phyloP scores from a whole-genome alignment of 345 rosid species.

The Mangifera indica region DNA sequence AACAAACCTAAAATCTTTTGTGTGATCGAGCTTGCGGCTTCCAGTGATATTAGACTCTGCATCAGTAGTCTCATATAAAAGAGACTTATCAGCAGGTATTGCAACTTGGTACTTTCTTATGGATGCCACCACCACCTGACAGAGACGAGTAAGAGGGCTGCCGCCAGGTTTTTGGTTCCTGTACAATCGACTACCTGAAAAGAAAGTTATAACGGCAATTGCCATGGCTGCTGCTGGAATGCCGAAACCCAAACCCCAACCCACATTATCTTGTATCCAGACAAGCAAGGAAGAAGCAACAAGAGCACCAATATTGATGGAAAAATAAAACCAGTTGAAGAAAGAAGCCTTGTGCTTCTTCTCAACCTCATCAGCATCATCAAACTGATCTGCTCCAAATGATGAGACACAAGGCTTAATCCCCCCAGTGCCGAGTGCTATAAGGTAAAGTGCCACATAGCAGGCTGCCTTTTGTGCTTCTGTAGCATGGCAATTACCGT shows the following conservation, averaged over 20 bases:
- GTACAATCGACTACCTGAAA: slow-evolving; percentile 56
- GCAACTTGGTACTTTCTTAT: slow-evolving; percentile 29
- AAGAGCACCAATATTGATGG: slow-evolving; percentile 67
- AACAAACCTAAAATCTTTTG: slow-evolving; percentile 36
- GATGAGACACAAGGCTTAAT: slow-evolving; percentile 77
- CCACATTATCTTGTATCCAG: slow-evolving; percentile 60
- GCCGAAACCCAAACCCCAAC: slow-evolving; percentile 82
- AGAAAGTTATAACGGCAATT: slow-evolving; percentile 52
- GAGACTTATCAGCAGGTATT: slow-evolving; percentile 42
- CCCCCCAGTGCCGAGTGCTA: slow-evolving; percentile 69
- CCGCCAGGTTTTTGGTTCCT: slow-evolving; percentile 65
- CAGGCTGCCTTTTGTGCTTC: slow-evolving; percentile 28
- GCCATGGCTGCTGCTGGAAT: slow-evolving; percentile 68
- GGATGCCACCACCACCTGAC: slow-evolving; percentile 58
- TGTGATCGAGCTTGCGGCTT: slow-evolving; percentile 58
- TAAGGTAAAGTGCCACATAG: slow-evolving; percentile 58
- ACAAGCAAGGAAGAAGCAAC: slow-evolving; percentile 60
- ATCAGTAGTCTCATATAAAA: slow-evolving; percentile 41
- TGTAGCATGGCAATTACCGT: slow-evolving; percentile 43
- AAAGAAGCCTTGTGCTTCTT: slow-evolving; percentile 61
- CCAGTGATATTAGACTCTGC: slow-evolving; percentile 47
- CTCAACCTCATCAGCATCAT: slow-evolving; percentile 56
- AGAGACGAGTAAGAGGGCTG: slow-evolving; percentile 62
- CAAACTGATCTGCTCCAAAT: slow-evolving; percentile 75
- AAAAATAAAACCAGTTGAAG: slow-evolving; percentile 75